Evolutionary conservation across 306 rosid genomes (phyloP), one percentile per base, ranked within the genome.

Genomic region (Cicer bijugum): DNA sequence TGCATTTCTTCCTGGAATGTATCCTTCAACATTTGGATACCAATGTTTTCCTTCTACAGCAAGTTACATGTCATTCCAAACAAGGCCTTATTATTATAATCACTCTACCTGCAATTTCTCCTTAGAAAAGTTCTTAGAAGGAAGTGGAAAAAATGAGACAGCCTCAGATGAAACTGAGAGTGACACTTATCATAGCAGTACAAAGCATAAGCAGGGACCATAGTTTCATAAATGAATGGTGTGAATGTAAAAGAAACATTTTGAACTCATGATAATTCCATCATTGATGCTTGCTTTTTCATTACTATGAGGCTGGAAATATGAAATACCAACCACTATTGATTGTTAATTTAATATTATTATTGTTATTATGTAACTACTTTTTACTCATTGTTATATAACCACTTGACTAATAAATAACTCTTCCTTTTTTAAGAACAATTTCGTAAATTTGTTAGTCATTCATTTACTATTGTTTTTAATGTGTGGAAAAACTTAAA

Each of bases 1-100:
- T 78, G 71, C 87, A 75, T 84, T 85, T 82, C 76, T 86, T 63
- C 78, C 87, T 17, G 79, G 86, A 47, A 78, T 78, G 44, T 89
- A 84, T 77, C 83, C 84, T 69, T 73, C 90, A 19, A 44, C 86
- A 62, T 86, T 76, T 77, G 88, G 89, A 42, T 86, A 83, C 76
- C 84, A 68, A 2, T 82, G 87, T 69, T 82, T 88, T 64, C 95
- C 90, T 69, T 68, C 86, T 57, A 15, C 80, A 39, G 81, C 88
- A 82, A 92, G 69, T 57, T 82, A 76, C 75, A 37, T 80, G 42
- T 77, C 90, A 48, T 46, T 88, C 74, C 91, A 82, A 48, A 80
- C 92, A 52, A 88, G 76, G 43, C 90, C 89, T 71, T 73, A 84
- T 70, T 83, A 76, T 80, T 74, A 56, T 69, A 79, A 56, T 72